A percentile compares a stretch with the other conserved stretches of the same genome.
Evolutionary conservation across 2,329 filamentous ascomycete species (phyloP).

Genomic region (Aspergillus ustus): DNA sequence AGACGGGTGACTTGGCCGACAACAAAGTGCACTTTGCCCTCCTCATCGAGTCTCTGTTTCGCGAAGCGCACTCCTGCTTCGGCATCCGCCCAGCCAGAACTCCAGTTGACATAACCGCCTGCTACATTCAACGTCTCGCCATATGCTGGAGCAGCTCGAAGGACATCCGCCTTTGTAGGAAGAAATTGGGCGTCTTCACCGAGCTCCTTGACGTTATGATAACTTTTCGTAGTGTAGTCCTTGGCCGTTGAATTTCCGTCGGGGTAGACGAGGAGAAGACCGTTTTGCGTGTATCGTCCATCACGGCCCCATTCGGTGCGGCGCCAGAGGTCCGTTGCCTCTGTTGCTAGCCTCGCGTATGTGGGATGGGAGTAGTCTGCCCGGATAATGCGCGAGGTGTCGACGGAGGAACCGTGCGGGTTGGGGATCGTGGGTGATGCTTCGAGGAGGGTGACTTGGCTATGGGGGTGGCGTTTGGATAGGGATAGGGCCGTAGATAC

Average conservation of each 20-base stretch:
- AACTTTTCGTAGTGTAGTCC: constrained; percentile 45
- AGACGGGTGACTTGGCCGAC: constrained; percentile 43
- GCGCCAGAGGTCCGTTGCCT: constrained; percentile 72
- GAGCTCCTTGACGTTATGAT: constrained; percentile 44
- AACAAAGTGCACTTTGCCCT: constrained; percentile 41
- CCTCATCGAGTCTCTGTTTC: constrained; percentile 41
- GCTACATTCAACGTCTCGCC: constrained; percentile 39
- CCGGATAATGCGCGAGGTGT: constrained; percentile 65
- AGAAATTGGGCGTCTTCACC: constrained; percentile 41
- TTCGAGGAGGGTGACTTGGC: constrained; percentile 63
- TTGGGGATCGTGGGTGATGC: constrained; percentile 60
- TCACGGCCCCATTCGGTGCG: constrained; percentile 49
- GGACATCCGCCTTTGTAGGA: constrained; percentile 39
- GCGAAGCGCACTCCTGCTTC: constrained; percentile 47
- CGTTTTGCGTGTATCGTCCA: constrained; percentile 50
- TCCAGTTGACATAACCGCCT: constrained; percentile 53
- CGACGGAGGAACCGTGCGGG: constrained; percentile 63
- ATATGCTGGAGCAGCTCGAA: constrained; percentile 41
- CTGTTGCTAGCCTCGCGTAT: constrained; percentile 74
- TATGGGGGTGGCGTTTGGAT: constrained; percentile 59
- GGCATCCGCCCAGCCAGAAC: constrained; percentile 52
- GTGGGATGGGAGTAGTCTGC: constrained; percentile 80
- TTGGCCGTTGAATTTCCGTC: constrained; percentile 33
- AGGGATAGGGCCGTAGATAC: constrained; percentile 73
- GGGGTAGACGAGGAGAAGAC: constrained; percentile 47